Conservation (phyloP, 176 grass and related monocot species). For the Bonia amplexicaulis region DNA sequence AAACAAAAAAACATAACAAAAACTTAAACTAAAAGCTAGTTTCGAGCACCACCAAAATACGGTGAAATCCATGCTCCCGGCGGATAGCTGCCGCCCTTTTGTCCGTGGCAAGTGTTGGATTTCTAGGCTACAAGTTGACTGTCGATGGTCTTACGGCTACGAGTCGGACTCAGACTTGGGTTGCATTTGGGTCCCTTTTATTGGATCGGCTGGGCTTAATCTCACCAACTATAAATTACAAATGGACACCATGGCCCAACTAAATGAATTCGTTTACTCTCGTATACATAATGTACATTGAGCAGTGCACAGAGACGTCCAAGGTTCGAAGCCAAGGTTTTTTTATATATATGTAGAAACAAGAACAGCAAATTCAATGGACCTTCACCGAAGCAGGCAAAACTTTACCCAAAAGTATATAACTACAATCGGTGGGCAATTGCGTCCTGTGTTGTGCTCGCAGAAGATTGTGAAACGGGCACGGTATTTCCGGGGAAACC, state of each 20-base stretch:
- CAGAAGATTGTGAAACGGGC: background rate
- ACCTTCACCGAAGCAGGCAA: background rate
- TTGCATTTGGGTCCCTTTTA: background rate
- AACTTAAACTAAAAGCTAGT: no score
- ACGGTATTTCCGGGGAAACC: background rate
- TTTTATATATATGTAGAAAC: background rate
- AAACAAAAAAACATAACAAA: no score
- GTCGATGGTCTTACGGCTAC: background rate
- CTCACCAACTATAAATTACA: background rate
- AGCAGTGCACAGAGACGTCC: background rate
- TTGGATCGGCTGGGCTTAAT: background rate
- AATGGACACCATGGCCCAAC: background rate
- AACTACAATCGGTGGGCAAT: background rate
- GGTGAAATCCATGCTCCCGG: background rate
- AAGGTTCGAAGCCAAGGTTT: background rate
- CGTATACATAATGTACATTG: background rate
- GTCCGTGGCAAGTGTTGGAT: background rate
- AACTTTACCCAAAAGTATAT: background rate
- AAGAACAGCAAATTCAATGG: background rate
- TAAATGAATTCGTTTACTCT: background rate
- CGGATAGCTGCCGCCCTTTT: no score
- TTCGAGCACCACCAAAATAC: background rate
- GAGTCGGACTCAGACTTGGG: background rate
- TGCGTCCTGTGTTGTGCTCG: background rate
- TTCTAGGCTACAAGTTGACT: background rate